Base-by-base conservation (phyloP, 1,139 yeast species). In the Hyphopichia burtonii region DNA sequence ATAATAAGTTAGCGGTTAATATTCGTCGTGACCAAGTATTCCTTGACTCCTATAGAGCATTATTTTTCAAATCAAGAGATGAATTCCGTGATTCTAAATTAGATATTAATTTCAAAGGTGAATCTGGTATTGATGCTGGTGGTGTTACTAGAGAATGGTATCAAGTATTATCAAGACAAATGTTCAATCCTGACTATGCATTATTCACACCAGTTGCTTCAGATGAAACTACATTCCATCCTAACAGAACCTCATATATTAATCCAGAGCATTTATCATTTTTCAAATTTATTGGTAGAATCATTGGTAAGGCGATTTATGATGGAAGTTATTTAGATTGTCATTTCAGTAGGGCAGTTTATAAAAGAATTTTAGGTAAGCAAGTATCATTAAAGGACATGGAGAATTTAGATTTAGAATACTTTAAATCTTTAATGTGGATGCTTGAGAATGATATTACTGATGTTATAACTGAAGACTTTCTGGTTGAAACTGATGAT, bases 111-210 rank as follows among this genome's bases (percentile, higher is more conserved):
- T 94, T 94, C 68, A 85, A 83, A 52, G 96, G 96, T 3, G 99
- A 94, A 61, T 86, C 87, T 44, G 99, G 99, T 52, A 88, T 93
- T 39, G 99, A 94, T 72, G 99, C 97, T 2, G 99, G 99, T 53
- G 99, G 99, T 40, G 85, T 94, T 18, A 89, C 97, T 0, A 75
- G 99, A 56, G 99, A 94, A 62, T 94, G 99, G 99, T 91, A 85
- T 57, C 98, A 90, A 59, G 96, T 91, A 9, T 67, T 94, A 44
- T 85, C 97, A 0, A 74, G 97, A 47, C 98, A 93, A 63, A 91
- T 94, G 88, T 90, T 93, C 66, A 91, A 93, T 58, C 96, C 99
- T 0, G 96, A 90, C 56, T 91, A 91, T 67, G 98, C 97, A 0
- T 68, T 94, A 46, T 94, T 93, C 59, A 76, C 87, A 0, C 97